A percentile compares a stretch with the other conserved stretches of the same genome.
Conservation (phyloP, 2,329 filamentous ascomycete species). For the Cytospora leucostoma region DNA sequence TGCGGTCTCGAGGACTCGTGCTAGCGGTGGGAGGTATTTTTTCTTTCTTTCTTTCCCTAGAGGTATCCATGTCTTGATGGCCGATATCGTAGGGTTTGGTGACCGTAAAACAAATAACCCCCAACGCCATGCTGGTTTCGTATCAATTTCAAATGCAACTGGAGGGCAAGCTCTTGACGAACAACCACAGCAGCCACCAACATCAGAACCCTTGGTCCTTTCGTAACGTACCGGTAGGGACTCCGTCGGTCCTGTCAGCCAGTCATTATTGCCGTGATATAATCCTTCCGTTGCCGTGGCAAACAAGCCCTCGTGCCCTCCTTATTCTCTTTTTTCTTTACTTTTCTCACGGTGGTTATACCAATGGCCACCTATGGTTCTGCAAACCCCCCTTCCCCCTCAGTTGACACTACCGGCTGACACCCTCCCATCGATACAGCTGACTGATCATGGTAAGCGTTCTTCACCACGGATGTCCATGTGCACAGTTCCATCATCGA, state of each 20-base stretch:
- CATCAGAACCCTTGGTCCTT: constrained; percentile 9
- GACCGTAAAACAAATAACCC: constrained; percentile 13
- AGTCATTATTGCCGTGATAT: constrained; percentile 18
- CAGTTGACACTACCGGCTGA: background rate
- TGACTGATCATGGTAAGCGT: background rate
- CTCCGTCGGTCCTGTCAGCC: constrained; percentile 10
- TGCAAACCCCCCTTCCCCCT: background rate
- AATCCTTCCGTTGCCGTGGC: constrained; percentile 6
- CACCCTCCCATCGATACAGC: background rate
- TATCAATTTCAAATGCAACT: constrained; percentile 24
- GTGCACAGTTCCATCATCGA: background rate
- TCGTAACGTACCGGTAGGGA: constrained; percentile 3
- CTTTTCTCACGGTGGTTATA: background rate
- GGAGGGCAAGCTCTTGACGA: background rate
- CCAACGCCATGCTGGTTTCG: constrained; percentile 25
- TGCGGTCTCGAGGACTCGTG: background rate
- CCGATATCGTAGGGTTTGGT: background rate
- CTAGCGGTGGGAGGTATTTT: constrained; percentile 8
- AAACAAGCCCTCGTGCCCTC: constrained; percentile 4
- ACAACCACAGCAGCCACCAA: background rate
- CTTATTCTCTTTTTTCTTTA: background rate
- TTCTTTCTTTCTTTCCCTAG: constrained; percentile 6
- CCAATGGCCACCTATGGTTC: background rate
- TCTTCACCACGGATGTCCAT: background rate
- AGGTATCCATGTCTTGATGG: background rate